phyloP scores from a whole-genome alignment of 148 eudicot genomes.

The Silene uniflora region DNA sequence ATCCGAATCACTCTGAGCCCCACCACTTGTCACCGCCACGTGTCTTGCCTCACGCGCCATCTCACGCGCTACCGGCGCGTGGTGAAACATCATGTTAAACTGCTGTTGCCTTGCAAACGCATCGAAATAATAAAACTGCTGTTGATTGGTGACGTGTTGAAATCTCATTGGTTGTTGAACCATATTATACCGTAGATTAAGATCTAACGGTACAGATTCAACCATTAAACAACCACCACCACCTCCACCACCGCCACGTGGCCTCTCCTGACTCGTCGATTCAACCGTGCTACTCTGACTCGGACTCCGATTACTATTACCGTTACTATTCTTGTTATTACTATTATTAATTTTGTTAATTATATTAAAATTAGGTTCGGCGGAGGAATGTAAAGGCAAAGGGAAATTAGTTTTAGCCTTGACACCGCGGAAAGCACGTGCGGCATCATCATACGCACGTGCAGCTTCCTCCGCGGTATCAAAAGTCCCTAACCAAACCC shows the following conservation, averaged over 20 bases:
- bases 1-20: slow-evolving; percentile 45
- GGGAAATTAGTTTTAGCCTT: slow-evolving; percentile 72
- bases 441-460: slow-evolving; percentile 69
- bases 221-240: slow-evolving; percentile 15
- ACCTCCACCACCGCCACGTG: no score
- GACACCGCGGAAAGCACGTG: slow-evolving; percentile 64
- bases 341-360: not conserved
- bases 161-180: not conserved
- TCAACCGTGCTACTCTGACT: slow-evolving; percentile 58
- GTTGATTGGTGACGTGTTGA: not conserved
- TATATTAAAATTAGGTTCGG: not conserved
- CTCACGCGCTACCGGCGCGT: slow-evolving; percentile 16
- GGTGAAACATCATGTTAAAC: slow-evolving; percentile 1
- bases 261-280: slow-evolving; percentile 32
- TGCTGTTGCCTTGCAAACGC: slow-evolving; percentile 14
- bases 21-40: not conserved
- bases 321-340: not conserved
- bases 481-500: slow-evolving; percentile 78
- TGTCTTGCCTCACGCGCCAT: not conserved
- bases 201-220: slow-evolving; percentile 35
- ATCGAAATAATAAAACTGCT: slow-evolving; percentile 28
- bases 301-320: slow-evolving; percentile 29
- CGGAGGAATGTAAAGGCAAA: slow-evolving; percentile 27
- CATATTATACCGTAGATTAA: slow-evolving; percentile 20
- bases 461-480: slow-evolving; percentile 79